Evolutionary conservation across 2,329 filamentous ascomycete species (phyloP).

Genomic region (Trichoderma asperellum): DNA sequence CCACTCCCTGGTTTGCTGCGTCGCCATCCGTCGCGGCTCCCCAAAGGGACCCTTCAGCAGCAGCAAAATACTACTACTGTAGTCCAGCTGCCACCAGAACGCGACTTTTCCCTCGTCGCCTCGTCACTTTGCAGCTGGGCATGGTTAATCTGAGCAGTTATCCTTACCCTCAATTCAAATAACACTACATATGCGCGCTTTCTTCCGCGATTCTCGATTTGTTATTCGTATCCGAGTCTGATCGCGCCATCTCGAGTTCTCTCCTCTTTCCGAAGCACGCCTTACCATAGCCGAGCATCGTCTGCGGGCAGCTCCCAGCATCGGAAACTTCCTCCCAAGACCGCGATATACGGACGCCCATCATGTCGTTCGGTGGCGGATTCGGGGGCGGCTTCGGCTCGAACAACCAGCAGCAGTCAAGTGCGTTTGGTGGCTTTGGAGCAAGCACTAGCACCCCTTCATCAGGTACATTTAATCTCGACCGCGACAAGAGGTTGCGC

Average conservation of each 20-base stretch:
- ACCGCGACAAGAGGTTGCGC: conserved; percentile 31
- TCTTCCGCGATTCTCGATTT: conserved; percentile 20
- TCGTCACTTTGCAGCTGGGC: conserved; percentile 32
- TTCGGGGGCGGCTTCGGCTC: conserved; percentile 61
- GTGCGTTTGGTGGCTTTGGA: conserved; percentile 63
- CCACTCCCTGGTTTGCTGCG: conserved; percentile 10
- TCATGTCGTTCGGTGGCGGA: conserved; percentile 61
- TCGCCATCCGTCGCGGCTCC: conserved; percentile 26
- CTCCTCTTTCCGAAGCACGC: conserved; percentile 14
- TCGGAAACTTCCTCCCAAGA: conserved; percentile 30
- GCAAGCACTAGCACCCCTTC: conserved; percentile 46
- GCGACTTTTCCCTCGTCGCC: conserved; percentile 23
- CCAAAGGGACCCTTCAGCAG: neutral
- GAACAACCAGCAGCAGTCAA: conserved; percentile 43
- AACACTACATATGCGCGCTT: conserved; percentile 23
- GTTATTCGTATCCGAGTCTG: conserved; percentile 13
- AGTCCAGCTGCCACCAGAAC: conserved; percentile 17
- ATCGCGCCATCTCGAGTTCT: conserved; percentile 17
- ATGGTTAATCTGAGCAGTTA: conserved; percentile 27
- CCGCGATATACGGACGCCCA: conserved; percentile 32
- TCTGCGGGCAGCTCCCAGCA: conserved; percentile 27
- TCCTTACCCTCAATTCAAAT: neutral
- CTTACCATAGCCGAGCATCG: conserved; percentile 13
- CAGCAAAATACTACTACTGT: neutral
- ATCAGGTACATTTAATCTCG: conserved; percentile 54